Base-by-base conservation (phyloP, 1,284 basidiomycete species). In the Xerocomus minutiporus region DNA sequence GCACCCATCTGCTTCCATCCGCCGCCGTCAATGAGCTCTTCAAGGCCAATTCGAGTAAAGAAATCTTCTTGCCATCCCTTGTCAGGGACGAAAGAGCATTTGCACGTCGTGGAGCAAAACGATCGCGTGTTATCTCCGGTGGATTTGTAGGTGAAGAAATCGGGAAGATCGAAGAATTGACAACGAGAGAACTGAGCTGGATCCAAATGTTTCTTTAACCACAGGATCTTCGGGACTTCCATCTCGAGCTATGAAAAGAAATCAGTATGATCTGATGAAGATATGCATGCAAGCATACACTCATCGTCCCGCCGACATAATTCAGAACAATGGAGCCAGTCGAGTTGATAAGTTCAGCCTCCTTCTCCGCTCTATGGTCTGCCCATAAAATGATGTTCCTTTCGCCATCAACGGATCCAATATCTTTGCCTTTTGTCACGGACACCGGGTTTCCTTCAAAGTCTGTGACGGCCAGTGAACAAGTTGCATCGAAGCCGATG, bases 231-330 rank as follows among this genome's bases (percentile, higher is more conserved):
- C 0, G 94, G 94, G 42, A 96, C 84, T 71, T 97, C 94, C 94
- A 97, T 97, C 72, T 97, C 94, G 47, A 97, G 80, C 91, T 95
- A 60, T 8, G 58, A 12, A 40, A 47, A 51, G 48, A 59, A 8
- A 43, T 65, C 38, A 55, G 43, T 8, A 50, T 29, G 34, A 51
- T 32, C 43, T 8, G 41, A 46, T 25, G 17, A 31, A 35, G 41
- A 43, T 17, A 35, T 38, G 45, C 48, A 49, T 31, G 46, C 15
- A 13, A 42, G 78, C 88, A 60, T 73, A 94, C 93, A 68, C 93
- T 96, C 89, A 99, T 97, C 34, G 85, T 93, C 47, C 93, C 93
- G 26, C 96, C 96, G 38, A 99, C 95, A 71, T 96, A 99, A 59
- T 95, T 86, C 58, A 99, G 78, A 38, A 97, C 93, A 34, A 86